Conservation (phyloP, 2,329 filamentous ascomycete species). For the Moelleriella libera region DNA sequence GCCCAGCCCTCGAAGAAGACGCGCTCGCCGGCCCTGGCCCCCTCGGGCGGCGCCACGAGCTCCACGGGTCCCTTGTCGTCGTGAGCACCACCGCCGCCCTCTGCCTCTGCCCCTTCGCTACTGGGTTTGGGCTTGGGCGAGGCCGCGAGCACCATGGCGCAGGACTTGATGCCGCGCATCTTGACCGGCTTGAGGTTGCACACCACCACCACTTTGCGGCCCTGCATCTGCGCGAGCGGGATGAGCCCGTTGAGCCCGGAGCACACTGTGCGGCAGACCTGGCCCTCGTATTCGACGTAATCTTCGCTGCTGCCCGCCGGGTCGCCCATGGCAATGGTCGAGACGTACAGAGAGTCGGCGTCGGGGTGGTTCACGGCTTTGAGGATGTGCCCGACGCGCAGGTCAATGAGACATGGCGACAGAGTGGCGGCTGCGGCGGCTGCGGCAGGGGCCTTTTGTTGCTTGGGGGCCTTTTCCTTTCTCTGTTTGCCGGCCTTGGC, state of each 20-base stretch:
- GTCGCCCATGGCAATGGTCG: slow-evolving; percentile 90
- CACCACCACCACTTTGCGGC: slow-evolving; percentile 85
- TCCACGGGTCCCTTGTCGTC: slow-evolving; percentile 86
- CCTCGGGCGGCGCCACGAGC: slow-evolving; percentile 71
- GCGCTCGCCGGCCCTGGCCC: slow-evolving; percentile 67
- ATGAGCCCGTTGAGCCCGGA: slow-evolving; percentile 89
- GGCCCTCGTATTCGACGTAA: slow-evolving; percentile 80
- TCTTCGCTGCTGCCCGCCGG: slow-evolving; percentile 68
- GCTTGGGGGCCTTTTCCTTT: slow-evolving; percentile 77
- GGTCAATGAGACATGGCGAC: slow-evolving; percentile 77
- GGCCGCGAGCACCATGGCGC: slow-evolving; percentile 87
- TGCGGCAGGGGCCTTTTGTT: slow-evolving; percentile 49
- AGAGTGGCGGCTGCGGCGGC: slow-evolving; percentile 58
- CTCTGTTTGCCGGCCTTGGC: slow-evolving; percentile 61
- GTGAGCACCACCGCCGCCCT: slow-evolving; percentile 72
- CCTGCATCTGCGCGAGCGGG: slow-evolving; percentile 91
- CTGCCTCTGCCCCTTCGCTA: too few species aligned
- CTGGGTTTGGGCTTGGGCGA: slow-evolving; percentile 51
- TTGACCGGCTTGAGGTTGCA: slow-evolving; percentile 98
- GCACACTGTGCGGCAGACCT: slow-evolving; percentile 88
- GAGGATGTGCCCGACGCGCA: slow-evolving; percentile 92
- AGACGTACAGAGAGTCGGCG: slow-evolving; percentile 89
- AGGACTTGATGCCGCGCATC: slow-evolving; percentile 76
- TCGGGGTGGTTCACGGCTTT: slow-evolving; percentile 94
- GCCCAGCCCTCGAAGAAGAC: slow-evolving; percentile 92